Percentiles rank a stretch among this genome's conserved stretches.
phyloP scores from a whole-genome alignment of 192 early-diverging fungal species.

The Rhizoclosmatium sp. region DNA sequence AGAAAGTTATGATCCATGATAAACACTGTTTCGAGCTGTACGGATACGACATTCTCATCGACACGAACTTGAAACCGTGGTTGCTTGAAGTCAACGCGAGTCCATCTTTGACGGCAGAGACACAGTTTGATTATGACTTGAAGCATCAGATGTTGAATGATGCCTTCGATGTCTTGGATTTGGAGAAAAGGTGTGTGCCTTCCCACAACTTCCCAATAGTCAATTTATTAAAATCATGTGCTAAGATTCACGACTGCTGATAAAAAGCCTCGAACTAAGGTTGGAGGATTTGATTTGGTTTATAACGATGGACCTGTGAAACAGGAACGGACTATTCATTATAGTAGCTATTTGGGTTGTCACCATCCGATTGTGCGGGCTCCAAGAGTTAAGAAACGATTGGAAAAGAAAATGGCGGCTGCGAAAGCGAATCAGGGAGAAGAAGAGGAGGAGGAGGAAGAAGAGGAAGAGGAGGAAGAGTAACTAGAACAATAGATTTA shows the following conservation, averaged over 20 bases:
- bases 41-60: constrained; percentile 71
- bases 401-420: constrained; percentile 1
- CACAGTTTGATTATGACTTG: constrained; percentile 70
- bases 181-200: constrained; percentile 52
- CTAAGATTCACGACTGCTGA: constrained; percentile 26
- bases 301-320: constrained; percentile 70
- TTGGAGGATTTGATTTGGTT: constrained; percentile 73
- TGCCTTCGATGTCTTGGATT: constrained; percentile 66
- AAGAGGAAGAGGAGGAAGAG: constrained; percentile 1
- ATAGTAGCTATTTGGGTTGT: constrained; percentile 61
- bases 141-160: constrained; percentile 68
- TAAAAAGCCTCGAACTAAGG: constrained; percentile 50
- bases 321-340: constrained; percentile 61
- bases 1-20: constrained; percentile 76
- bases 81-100: constrained; percentile 70
- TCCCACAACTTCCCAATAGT: background rate
- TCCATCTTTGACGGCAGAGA: constrained; percentile 66
- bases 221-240: background rate
- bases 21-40: constrained; percentile 74
- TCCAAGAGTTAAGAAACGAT: constrained; percentile 56
- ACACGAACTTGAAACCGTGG: constrained; percentile 68
- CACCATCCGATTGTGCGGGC: constrained; percentile 61
- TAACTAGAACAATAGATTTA: too few species aligned
- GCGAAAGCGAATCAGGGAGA: background rate
- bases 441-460: constrained; percentile 27